A percentile compares a stretch with the other conserved stretches of the same genome.
Evolutionary conservation across 116 monocot genomes (phyloP).

Genomic region (Trichopus zeylanicus): DNA sequence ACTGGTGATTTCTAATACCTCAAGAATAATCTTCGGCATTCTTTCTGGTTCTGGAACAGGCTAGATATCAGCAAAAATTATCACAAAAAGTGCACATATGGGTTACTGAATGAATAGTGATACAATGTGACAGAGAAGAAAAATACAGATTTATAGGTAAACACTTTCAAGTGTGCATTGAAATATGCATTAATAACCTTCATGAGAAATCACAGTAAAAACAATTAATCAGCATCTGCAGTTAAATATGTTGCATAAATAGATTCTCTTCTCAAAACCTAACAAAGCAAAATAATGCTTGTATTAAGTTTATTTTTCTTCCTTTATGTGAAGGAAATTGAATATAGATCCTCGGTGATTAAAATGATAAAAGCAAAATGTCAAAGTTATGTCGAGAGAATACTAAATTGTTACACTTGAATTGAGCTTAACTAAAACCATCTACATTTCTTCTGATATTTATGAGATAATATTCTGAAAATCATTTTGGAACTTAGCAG

Average conservation of each 20-base stretch:
- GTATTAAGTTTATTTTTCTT: not conserved
- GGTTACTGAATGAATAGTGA: not conserved
- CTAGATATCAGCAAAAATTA: conserved; percentile 24
- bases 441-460: too few relatives aligned
- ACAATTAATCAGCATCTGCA: not conserved
- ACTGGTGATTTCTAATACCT: conserved; percentile 66
- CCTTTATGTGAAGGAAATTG: not conserved
- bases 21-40: conserved; percentile 78
- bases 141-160: too few relatives aligned
- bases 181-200: not conserved
- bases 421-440: too few relatives aligned
- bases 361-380: too few relatives aligned
- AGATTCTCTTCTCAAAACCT: not conserved
- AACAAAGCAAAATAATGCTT: too few relatives aligned
- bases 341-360: too few relatives aligned
- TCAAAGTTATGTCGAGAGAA: too few relatives aligned
- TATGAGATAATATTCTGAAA: too few relatives aligned
- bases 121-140: too few relatives aligned
- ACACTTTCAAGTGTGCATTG: too few relatives aligned
- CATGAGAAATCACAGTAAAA: not conserved
- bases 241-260: not conserved
- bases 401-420: too few relatives aligned
- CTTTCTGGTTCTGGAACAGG: conserved; percentile 90
- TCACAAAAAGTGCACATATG: not conserved
- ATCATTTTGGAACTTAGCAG: too few relatives aligned